These are phyloP conservation scores for Yarrowia galli DNA, from an alignment of 1,139 yeast species.

Conservation along the genomic window DNA sequence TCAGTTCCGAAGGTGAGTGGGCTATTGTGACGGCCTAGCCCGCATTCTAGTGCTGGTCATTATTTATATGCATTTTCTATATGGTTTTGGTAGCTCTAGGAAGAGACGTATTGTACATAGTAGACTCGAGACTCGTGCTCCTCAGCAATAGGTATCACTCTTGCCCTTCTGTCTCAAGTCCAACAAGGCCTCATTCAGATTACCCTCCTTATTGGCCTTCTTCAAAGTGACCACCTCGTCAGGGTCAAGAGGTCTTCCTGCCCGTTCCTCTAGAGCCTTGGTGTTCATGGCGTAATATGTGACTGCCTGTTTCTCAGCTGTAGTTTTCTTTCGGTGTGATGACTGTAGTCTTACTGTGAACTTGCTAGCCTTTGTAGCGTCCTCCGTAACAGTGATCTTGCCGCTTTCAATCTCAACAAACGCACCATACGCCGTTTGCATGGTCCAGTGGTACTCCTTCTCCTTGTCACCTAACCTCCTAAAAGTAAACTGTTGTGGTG, in stretches of 20 bases:
- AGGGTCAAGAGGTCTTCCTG: conserved; percentile 50
- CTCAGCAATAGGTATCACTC: conserved; percentile 52
- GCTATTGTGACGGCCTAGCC: conserved; percentile 45
- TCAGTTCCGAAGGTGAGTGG: conserved; percentile 48
- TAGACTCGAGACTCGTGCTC: too few species aligned
- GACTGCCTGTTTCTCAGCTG: conserved; percentile 47
- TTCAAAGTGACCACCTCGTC: conserved; percentile 48
- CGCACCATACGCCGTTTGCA: background rate
- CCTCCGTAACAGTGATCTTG: background rate
- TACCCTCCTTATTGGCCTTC: conserved; percentile 52
- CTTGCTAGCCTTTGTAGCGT: background rate
- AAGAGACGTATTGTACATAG: too few species aligned
- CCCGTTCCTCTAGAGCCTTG: conserved; percentile 46
- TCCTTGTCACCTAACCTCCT: background rate
- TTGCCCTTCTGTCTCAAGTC: conserved; percentile 51
- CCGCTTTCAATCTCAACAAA: background rate
- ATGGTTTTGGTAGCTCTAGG: too few species aligned
- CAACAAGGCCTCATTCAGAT: conserved; percentile 55
- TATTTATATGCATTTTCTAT: background rate
- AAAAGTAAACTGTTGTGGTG: conserved; percentile 6
- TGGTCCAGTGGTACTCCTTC: background rate
- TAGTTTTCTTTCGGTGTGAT: conserved; percentile 42
- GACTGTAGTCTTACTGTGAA: conserved; percentile 43
- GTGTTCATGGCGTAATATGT: conserved; percentile 44
- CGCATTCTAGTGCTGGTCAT: background rate